Evolutionary conservation across 1,284 basidiomycete genomes (phyloP), one percentile per base, ranked within the genome.

Genomic region (Xerocomus nothofagi): DNA sequence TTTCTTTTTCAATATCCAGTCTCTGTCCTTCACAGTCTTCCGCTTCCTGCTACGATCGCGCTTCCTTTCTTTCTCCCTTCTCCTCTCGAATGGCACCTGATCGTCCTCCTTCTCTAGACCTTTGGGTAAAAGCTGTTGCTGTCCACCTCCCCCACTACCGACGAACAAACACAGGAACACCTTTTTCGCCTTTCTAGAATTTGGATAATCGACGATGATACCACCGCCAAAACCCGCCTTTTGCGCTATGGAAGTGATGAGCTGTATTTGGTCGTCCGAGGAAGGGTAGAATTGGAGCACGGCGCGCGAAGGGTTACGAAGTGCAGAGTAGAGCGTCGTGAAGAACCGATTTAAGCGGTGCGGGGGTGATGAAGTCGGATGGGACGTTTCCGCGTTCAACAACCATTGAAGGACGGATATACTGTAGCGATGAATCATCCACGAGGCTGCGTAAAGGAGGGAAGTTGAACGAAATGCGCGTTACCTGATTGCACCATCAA

Each of bases 331-430:
- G 23, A 99, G 82, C 10, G 96, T 97, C 27, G 93, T 95, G 77
- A 99, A 99, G 77, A 99, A 99, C 31, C 91, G 84, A 23, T 82
- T 82, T 29, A 99, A 80, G 37, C 97, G 90, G 61, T 93, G 89
- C 0, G 94, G 90, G 0, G 97, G 97, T 2, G 94, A 96, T 50
- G 88, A 90, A 18, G 88, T 89, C 30, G 93, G 91, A 55, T 92
- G 85, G 3, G 91, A 87, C 24, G 93, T 89, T 70, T 99, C 97
- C 33, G 97, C 96, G 68, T 99, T 99, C 54, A 98, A 81, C 0
- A 99, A 80, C 97, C 97, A 99, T 73, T 99, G 97, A 3, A 99
- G 78, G 21, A 98, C 97, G 18, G 97, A 99, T 65, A 99, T 92
- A 65, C 94, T 97, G 60, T 14, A 44, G 21, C 17, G 29, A 40